Conservation (phyloP, 225 moss, liverwort and hornwort species). For the Bryoerythrophyllum caledonicum region DNA sequence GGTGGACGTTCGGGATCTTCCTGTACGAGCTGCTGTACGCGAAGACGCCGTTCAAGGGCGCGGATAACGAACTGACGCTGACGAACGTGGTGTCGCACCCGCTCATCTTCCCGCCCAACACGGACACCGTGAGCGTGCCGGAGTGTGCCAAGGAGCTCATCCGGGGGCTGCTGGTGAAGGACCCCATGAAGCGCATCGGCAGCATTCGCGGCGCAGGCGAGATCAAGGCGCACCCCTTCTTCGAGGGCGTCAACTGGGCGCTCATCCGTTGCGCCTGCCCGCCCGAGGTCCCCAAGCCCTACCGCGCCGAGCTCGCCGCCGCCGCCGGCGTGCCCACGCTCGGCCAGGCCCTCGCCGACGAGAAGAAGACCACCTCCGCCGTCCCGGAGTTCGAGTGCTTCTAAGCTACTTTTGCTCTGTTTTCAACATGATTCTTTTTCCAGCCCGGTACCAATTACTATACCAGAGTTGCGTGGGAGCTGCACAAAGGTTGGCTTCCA, state of each 20-base stretch:
- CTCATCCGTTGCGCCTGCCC: conserved; percentile 90
- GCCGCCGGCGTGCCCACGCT: conserved; percentile 43
- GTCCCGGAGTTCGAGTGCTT: conserved; percentile 52
- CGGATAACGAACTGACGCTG: conserved; percentile 76
- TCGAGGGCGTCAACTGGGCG: conserved; percentile 98
- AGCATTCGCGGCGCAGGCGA: conserved; percentile 87
- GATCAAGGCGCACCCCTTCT: conserved; percentile 90
- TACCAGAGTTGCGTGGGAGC: not conserved
- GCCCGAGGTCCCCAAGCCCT: conserved; percentile 87
- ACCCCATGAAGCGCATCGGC: conserved; percentile 86
- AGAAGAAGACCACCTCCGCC: conserved; percentile 36
- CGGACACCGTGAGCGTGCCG: conserved; percentile 53
- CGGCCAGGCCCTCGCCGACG: conserved; percentile 46
- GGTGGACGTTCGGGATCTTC: conserved; percentile 99
- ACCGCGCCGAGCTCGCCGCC: conserved; percentile 43
- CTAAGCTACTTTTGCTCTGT: conserved; percentile 3
- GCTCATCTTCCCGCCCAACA: conserved; percentile 72
- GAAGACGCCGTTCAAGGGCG: conserved; percentile 95
- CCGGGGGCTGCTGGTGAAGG: conserved; percentile 84
- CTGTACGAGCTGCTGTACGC: conserved; percentile 86
- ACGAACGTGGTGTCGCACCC: conserved; percentile 88
- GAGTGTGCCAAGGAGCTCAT: conserved; percentile 83
- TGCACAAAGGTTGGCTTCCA: conserved; percentile 10
- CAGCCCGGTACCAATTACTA: not conserved
- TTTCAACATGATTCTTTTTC: not conserved